A percentile compares a stretch with the other conserved stretches of the same genome.
Conservation (phyloP, 768 basidiomycete species). For the Asterophora parasitica region DNA sequence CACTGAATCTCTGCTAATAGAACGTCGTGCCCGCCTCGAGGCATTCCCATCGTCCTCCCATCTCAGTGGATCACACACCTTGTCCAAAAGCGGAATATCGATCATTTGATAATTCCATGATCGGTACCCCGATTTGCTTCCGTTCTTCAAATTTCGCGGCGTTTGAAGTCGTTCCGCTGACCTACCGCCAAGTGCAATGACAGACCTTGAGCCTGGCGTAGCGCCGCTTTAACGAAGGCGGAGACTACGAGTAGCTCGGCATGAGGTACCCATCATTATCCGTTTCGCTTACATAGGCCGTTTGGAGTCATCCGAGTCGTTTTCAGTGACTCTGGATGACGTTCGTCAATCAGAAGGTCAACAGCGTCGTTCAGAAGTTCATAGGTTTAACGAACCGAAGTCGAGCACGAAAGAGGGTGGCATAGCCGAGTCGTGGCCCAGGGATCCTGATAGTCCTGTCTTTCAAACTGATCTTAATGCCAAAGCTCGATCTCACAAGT, state of each 20-base stretch:
- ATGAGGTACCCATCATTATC: too few species aligned
- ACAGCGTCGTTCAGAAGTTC: not conserved
- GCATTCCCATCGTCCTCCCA: constrained; percentile 3
- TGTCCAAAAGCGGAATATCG: not conserved
- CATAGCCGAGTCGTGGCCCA: not conserved
- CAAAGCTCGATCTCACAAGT: not conserved
- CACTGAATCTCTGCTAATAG: constrained; percentile 29
- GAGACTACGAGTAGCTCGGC: too few species aligned
- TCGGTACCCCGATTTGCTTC: constrained; percentile 8
- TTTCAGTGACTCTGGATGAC: not conserved
- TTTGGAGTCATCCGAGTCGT: too few species aligned
- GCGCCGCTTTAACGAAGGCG: not conserved
- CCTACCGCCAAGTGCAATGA: not conserved
- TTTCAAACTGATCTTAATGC: not conserved
- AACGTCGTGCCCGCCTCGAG: constrained; percentile 37
- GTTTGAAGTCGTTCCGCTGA: too few species aligned
- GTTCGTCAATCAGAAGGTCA: not conserved
- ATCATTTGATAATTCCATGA: constrained; percentile 1
- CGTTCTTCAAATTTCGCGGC: constrained; percentile 6
- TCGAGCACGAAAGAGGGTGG: not conserved
- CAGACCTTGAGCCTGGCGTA: not conserved
- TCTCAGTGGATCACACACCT: constrained; percentile 6
- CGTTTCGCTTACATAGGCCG: too few species aligned
- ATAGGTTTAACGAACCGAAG: not conserved
- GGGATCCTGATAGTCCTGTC: not conserved